Base-by-base conservation (phyloP, 2,329 filamentous ascomycete genomes). In the Metarhizium robertsii region DNA sequence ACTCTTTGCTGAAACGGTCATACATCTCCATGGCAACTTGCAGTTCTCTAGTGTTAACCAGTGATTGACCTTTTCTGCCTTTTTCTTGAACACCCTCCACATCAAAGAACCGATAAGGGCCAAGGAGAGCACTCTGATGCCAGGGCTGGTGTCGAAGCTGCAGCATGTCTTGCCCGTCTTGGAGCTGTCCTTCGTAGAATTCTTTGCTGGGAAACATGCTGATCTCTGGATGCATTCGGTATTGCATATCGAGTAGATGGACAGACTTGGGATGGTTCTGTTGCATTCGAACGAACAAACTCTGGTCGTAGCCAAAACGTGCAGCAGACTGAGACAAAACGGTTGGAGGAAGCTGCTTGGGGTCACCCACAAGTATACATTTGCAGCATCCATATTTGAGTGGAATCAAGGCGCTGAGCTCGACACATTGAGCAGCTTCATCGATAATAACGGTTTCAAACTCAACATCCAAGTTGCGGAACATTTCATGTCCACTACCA, bases 371-470 rank as follows among this genome's bases (percentile, higher is more conserved):
- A 36, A 99, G 83, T 62, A 99, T 90, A 73, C 94, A 97, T 73
- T 96, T 97, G 57, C 88, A 88, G 71, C 91, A 96, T 55, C 94
- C 92, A 66, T 99, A 99, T 71, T 99, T 99, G 55, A 99, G 80
- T 2, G 94, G 94, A 62, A 99, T 99, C 50, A 99, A 79, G 13
- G 94, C 94, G 66, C 91, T 96, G 66, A 99, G 80, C 73, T 99
- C 94, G 58, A 99, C 95, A 69, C 92, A 99, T 77, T 99, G 94
- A 16, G 94, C 94, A 3, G 94, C 94, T 73, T 99, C 94, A 65
- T 99, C 94, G 60, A 99, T 96, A 62, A 99, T 89, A 61, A 99
- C 94, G 0, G 94, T 97, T 72, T 99, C 94, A 62, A 99, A 99
- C 69, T 99, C 94, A 53, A 99, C 90, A 64, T 89, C 92, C 55